Conservation (phyloP, 75 land plant genomes). For the Picea glauca region DNA sequence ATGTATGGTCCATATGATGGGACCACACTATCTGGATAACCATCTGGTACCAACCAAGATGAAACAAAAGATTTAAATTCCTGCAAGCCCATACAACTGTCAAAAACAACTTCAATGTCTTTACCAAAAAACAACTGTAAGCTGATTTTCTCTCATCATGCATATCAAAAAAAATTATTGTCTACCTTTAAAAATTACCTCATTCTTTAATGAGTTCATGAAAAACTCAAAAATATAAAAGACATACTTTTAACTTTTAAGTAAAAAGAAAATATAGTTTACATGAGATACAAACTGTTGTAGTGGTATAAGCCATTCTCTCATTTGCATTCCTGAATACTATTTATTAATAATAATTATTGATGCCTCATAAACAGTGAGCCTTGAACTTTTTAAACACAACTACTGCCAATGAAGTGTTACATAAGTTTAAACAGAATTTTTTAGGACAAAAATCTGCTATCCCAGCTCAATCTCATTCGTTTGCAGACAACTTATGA, state of each 20-base stretch:
- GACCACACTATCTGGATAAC: constrained; percentile 46
- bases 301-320: not conserved
- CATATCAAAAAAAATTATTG: not conserved
- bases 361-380: too few relatives aligned
- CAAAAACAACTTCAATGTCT: not conserved
- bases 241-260: not conserved
- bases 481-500: too few relatives aligned
- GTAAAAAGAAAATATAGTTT: not conserved
- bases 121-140: not conserved
- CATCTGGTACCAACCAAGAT: constrained; percentile 48
- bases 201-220: not conserved
- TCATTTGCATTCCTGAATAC: not conserved
- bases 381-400: not conserved
- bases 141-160: not conserved
- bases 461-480: not conserved
- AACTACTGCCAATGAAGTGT: not conserved
- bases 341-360: not conserved
- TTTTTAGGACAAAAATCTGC: not conserved
- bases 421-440: not conserved
- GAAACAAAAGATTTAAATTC: constrained; percentile 25
- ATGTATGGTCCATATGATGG: constrained; percentile 50
- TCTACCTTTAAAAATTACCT: not conserved
- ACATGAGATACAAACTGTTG: not conserved
- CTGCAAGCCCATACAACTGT: constrained; percentile 11
- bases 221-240: not conserved